Base-by-base conservation (phyloP, 345 rosid genomes). In the Angophora floribunda region DNA sequence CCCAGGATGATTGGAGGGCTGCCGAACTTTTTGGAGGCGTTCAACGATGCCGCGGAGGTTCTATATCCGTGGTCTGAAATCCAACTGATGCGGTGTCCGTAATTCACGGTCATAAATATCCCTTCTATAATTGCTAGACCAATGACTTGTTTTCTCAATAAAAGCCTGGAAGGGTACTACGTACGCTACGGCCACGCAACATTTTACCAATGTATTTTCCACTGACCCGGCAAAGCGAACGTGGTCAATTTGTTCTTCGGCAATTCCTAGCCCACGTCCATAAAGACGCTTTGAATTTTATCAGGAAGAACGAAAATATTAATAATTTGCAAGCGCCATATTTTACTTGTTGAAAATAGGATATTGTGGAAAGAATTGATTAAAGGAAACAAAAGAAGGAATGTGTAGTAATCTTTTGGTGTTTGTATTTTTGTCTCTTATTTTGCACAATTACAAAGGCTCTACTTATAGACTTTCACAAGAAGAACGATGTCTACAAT, bases 191-290 rank as follows among this genome's bases (percentile, higher is more conserved):
- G 63, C 63, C 65, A 59, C 13, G 65, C 1, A 6, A 0, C 65
- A 59, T 9, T 24, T 59, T 0, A 59, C 65, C n/a, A 57, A 24
- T 57, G 65, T 24, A 57, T 24, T 57, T 57, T 57, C 1, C 5
- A 57, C 0, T n/a, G n/a, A 24, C 65, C 24, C 11, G 7, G n/a
- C 65, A 9, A 57, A 57, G 13, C n/a, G 24, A 57, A 57, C 65
- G 1, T 24, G 0, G 65, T 24, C 24, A 2, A 0, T 24, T 57
- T 57, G 0, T 9, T 57, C 65, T 57, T 57, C 24, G 65, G 10
- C n/a, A 57, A 57, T 57, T 57, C n/a, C 65, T 24, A 57, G 65
- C 28, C 65, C 65, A 57, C 65, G n/a, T 10, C 65, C 65, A 10
- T 10, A 57, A 57, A 24, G n/a, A 57, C 24, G 65, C 24, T 57